Conservation (phyloP, 2,329 filamentous ascomycete species). For the Phoma sp. region DNA sequence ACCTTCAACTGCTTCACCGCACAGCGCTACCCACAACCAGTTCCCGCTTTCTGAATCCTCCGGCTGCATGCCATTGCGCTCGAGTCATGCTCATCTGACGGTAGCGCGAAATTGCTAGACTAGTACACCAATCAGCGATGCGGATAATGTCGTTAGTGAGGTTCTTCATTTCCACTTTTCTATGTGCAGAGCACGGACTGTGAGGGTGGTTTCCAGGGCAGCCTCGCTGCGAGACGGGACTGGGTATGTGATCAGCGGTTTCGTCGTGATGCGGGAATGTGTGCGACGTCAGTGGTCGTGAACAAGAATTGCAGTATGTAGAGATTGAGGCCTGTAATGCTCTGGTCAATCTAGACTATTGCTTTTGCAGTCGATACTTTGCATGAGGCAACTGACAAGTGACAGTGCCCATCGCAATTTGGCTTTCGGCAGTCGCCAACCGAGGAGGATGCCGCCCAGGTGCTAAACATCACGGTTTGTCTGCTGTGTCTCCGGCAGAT, state of each 20-base stretch:
- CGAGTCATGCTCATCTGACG: conserved; percentile 32
- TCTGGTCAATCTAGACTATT: neutral
- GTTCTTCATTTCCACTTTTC: conserved; percentile 44
- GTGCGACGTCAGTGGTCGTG: neutral
- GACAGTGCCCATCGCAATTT: conserved; percentile 29
- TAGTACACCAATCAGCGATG: conserved; percentile 34
- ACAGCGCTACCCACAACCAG: neutral
- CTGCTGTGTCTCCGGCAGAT: neutral
- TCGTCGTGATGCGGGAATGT: conserved; percentile 1
- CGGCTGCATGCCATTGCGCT: conserved; percentile 10
- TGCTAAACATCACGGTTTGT: conserved; percentile 9
- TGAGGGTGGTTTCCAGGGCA: conserved; percentile 21
- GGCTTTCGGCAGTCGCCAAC: conserved; percentile 9
- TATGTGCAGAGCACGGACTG: conserved; percentile 35
- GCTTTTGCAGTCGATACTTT: neutral
- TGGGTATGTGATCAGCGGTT: conserved; percentile 21
- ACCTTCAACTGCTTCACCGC: neutral
- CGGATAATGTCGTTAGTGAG: conserved; percentile 11
- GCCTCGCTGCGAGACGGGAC: conserved; percentile 19
- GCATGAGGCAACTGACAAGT: conserved; percentile 7
- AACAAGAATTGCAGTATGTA: neutral
- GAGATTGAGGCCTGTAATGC: neutral
- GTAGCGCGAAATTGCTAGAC: conserved; percentile 26
- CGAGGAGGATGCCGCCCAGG: conserved; percentile 14
- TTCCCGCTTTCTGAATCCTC: conserved; percentile 16